Evolutionary conservation across 2,329 filamentous ascomycete genomes (phyloP).

Genomic region (Leptographium lundbergii): DNA sequence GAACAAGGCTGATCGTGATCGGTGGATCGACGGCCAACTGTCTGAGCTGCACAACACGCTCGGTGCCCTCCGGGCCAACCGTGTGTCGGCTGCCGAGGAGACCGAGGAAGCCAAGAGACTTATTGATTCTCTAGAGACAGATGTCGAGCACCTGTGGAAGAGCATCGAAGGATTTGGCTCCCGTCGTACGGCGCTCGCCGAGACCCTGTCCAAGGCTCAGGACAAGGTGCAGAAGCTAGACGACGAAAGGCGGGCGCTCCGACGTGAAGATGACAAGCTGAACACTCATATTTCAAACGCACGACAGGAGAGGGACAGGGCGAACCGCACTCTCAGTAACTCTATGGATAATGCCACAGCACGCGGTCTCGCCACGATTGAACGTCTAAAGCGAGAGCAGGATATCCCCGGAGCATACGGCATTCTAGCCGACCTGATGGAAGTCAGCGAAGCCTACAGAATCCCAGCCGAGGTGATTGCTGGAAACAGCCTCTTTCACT

Average conservation of each 20-base stretch:
- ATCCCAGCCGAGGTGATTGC: slow-evolving; percentile 88
- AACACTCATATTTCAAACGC: slow-evolving; percentile 65
- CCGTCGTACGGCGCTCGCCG: slow-evolving; percentile 57
- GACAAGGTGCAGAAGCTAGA: slow-evolving; percentile 66
- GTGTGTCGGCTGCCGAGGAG: slow-evolving; percentile 74
- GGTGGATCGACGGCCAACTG: slow-evolving; percentile 69
- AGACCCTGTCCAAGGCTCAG: slow-evolving; percentile 64
- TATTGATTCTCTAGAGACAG: slow-evolving; percentile 45
- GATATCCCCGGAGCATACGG: slow-evolving; percentile 82
- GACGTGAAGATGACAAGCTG: slow-evolving; percentile 80
- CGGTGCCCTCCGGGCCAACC: slow-evolving; percentile 69
- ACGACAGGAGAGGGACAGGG: slow-evolving; percentile 61
- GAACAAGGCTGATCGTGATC: slow-evolving; percentile 79
- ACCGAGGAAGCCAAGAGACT: slow-evolving; percentile 29
- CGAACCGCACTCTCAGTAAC: slow-evolving; percentile 65
- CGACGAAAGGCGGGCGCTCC: slow-evolving; percentile 78
- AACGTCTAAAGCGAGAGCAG: slow-evolving; percentile 66
- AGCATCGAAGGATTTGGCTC: slow-evolving; percentile 73
- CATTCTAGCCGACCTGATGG: slow-evolving; percentile 83
- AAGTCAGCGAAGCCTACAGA: slow-evolving; percentile 73
- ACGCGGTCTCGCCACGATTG: slow-evolving; percentile 74
- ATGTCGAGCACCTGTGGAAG: slow-evolving; percentile 59
- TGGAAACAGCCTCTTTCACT: slow-evolving; percentile 86
- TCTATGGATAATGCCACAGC: slow-evolving; percentile 86
- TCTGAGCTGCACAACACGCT: slow-evolving; percentile 65